Percentiles rank a stretch among this genome's conserved stretches.
These are phyloP conservation scores for Salvia hispanica DNA, from an alignment of 257 asterid species.

Conservation along the genomic window DNA sequence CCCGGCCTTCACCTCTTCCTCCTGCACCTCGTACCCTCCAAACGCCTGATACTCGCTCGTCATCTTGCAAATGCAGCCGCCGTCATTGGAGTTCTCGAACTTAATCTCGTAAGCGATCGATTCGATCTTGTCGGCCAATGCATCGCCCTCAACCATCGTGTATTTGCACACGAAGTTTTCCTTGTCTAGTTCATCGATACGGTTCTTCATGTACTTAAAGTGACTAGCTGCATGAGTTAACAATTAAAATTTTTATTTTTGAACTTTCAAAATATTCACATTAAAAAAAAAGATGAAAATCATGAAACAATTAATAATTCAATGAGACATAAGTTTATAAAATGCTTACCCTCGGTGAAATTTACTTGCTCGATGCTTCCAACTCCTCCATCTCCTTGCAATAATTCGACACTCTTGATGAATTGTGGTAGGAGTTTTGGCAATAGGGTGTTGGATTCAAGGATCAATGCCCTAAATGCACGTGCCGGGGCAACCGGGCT, in stretches of 20 bases:
- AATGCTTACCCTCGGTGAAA: conserved; percentile 40
- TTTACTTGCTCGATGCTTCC: conserved; percentile 51
- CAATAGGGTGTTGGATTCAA: conserved; percentile 41
- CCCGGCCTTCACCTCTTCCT: conserved; percentile 51
- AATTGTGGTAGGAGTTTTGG: conserved; percentile 46
- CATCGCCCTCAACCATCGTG: conserved; percentile 48
- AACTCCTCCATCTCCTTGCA: conserved; percentile 47
- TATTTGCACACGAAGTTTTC: conserved; percentile 44
- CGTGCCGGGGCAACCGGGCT: conserved; percentile 36
- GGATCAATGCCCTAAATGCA: conserved; percentile 47
- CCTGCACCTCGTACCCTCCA: conserved; percentile 42
- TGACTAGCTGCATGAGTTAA: conserved; percentile 31
- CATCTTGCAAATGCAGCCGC: conserved; percentile 49
- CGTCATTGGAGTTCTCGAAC: conserved; percentile 37
- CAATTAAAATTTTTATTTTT: background rate
- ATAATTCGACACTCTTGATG: conserved; percentile 37
- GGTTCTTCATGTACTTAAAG: conserved; percentile 42
- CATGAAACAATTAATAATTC: too few species aligned
- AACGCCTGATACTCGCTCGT: conserved; percentile 37
- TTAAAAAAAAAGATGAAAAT: too few species aligned
- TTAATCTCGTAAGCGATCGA: conserved; percentile 42
- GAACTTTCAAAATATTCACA: too few species aligned
- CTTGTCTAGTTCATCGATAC: conserved; percentile 45
- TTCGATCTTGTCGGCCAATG: conserved; percentile 43
- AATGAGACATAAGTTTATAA: background rate